A percentile compares a stretch with the other conserved stretches of the same genome.
Conservation (phyloP, 1,139 yeast species). For the Pichia sp. region DNA sequence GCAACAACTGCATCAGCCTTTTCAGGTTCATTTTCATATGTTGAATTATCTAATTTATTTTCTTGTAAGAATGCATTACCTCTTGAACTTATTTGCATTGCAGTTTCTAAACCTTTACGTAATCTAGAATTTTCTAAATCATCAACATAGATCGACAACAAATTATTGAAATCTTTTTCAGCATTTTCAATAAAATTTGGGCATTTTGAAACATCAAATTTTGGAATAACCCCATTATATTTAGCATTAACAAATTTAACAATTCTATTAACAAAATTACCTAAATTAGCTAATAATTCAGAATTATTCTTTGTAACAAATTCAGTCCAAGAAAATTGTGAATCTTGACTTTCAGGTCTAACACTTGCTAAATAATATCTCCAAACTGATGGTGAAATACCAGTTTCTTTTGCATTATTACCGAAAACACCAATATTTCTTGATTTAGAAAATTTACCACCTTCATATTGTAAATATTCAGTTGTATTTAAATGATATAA, state of each 20-base stretch:
- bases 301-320: slow-evolving; percentile 90
- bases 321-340: slow-evolving; percentile 96
- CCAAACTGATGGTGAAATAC: slow-evolving; percentile 91
- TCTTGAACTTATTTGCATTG: slow-evolving; percentile 86
- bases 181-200: slow-evolving; percentile 45
- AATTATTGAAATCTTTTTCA: slow-evolving; percentile 48
- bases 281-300: slow-evolving; percentile 90
- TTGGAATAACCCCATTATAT: slow-evolving; percentile 85
- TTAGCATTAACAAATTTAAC: slow-evolving; percentile 86
- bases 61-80: slow-evolving; percentile 96
- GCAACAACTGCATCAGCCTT: slow-evolving; percentile 90
- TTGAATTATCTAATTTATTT: slow-evolving; percentile 84
- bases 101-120: slow-evolving; percentile 83
- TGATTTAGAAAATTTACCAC: slow-evolving; percentile 95
- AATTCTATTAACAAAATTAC: slow-evolving; percentile 92
- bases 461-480: slow-evolving; percentile 94
- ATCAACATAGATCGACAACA: slow-evolving; percentile 55
- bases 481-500: slow-evolving; percentile 89
- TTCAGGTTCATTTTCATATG: slow-evolving; percentile 69
- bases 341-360: slow-evolving; percentile 92
- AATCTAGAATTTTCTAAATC: slow-evolving; percentile 76
- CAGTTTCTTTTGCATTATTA: slow-evolving; percentile 91
- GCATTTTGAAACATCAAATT: slow-evolving; percentile 39
- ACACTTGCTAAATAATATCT: slow-evolving; percentile 89
- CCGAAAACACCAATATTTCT: slow-evolving; percentile 98